Conservation (phyloP, 2,329 filamentous ascomycete genomes). For the Fusarium sambucinum region DNA sequence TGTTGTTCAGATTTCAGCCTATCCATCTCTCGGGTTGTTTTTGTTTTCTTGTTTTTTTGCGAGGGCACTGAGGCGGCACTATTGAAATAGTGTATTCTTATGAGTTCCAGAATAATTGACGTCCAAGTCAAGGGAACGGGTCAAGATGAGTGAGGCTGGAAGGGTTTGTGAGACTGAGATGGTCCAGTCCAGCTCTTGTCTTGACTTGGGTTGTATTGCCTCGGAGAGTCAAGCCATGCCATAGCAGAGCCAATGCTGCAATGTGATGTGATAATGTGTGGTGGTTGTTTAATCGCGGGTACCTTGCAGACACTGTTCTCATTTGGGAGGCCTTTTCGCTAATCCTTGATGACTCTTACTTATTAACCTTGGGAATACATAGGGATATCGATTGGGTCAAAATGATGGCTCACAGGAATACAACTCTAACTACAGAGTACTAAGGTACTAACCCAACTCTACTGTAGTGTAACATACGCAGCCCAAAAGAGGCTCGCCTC, state of each 20-base stretch:
- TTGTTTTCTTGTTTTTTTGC: slow-evolving; percentile 6
- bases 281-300: slow-evolving; percentile 40
- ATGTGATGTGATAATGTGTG: slow-evolving; percentile 15
- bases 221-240: not conserved
- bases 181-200: slow-evolving; percentile 1
- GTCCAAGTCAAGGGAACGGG: slow-evolving; percentile 11
- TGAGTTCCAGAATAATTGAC: slow-evolving; percentile 32
- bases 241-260: slow-evolving; percentile 5
- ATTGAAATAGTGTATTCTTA: slow-evolving; percentile 12
- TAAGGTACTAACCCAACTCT: no score
- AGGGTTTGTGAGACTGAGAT: slow-evolving; percentile 17
- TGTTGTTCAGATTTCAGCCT: not conserved
- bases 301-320: slow-evolving; percentile 44
- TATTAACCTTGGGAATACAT: not conserved
- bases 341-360: slow-evolving; percentile 25
- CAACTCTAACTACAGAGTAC: not conserved
- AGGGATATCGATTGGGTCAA: slow-evolving; percentile 24
- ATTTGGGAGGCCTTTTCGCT: slow-evolving; percentile 13
- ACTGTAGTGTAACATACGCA: not conserved
- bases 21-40: slow-evolving; percentile 7
- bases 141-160: slow-evolving; percentile 11
- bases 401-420: slow-evolving; percentile 33
- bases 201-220: not conserved
- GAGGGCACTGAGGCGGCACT: slow-evolving; percentile 12
- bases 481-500: slow-evolving; percentile 1